A percentile compares a stretch with the other conserved stretches of the same genome.
phyloP scores from a whole-genome alignment of 169 alveolate genomes.

The Amoebophrya sp. region DNA sequence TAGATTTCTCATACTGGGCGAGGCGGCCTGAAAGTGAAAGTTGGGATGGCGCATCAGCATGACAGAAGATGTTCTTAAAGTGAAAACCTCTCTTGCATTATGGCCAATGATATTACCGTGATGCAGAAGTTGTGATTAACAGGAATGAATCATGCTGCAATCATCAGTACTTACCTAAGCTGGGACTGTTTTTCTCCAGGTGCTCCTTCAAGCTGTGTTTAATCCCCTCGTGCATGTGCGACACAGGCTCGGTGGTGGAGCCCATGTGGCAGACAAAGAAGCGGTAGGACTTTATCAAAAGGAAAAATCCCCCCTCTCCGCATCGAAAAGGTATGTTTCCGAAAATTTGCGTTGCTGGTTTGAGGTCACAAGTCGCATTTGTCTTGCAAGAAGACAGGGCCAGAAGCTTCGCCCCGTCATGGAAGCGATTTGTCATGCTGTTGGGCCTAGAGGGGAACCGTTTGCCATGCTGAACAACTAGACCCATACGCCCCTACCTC shows the following conservation, averaged over 20 bases:
- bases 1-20: slow-evolving; percentile 31
- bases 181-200: slow-evolving; percentile 10
- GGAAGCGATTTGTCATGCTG: too few relatives aligned
- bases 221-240: slow-evolving; percentile 29
- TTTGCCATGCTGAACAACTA: too few relatives aligned
- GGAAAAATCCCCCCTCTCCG: neutral
- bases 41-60: neutral
- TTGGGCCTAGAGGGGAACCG: too few relatives aligned
- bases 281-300: too few relatives aligned
- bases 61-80: neutral
- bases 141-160: neutral
- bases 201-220: slow-evolving; percentile 30
- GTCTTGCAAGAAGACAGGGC: too few relatives aligned
- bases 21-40: neutral
- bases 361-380: too few relatives aligned
- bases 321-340: too few relatives aligned
- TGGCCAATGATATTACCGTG: too few relatives aligned
- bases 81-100: too few relatives aligned
- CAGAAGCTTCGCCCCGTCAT: too few relatives aligned
- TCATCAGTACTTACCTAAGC: neutral
- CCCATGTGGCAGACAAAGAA: slow-evolving; percentile 36
- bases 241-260: slow-evolving; percentile 33
- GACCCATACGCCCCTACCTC: too few relatives aligned
- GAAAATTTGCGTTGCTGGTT: too few relatives aligned
- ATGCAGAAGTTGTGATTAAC: neutral